Evolutionary conservation across 495 filamentous ascomycete species (phyloP), one percentile per base, ranked within the genome.

Genomic region (Xylaria flabelliformis): DNA sequence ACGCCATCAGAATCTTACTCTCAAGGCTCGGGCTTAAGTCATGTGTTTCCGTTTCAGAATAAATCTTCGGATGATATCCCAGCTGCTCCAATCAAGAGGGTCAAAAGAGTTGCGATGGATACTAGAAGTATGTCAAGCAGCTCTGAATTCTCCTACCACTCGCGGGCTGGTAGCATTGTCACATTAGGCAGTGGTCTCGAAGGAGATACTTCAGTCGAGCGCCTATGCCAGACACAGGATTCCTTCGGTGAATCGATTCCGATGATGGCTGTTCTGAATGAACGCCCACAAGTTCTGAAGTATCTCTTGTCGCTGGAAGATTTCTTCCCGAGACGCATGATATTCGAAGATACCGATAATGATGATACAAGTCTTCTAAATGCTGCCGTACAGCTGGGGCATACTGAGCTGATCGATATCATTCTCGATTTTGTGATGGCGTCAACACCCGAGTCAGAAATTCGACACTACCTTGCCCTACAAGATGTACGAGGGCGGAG

Each of bases 251-350:
- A 97, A 76, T 97, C 95, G 6, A 88, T 98, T 24, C 87, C 90
- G 19, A 99, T 98, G 97, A 98, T 99, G 94, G 94, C 95, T 9
- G 88, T 98, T 42, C 94, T 97, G 75, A 88, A 90, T 67, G 86
- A 89, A 36, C 91, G 91, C 67, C 82, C 86, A 9, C 88, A 91
- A 55, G 89, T 89, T 39, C 78, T 99, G 32, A 87, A 82, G 36
- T 98, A 97, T 79, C 85, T 99, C 5, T 82, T 99, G 10, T 90
- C 88, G 36, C 81, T 97, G 13, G 83, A 87, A 50, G 87, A 93
- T 64, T 93, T 92, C 77, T 97, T 90, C 78, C 86, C 94, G 0
- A 74, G 88, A 4, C 82, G 88, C 4, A 82, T 88, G 67, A 85
- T 98, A 32, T 83, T 97, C 5, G 90, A 93, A 62, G 97, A 99